phyloP scores from a whole-genome alignment of 2,329 filamentous ascomycete genomes.

The Hortaea sp. region DNA sequence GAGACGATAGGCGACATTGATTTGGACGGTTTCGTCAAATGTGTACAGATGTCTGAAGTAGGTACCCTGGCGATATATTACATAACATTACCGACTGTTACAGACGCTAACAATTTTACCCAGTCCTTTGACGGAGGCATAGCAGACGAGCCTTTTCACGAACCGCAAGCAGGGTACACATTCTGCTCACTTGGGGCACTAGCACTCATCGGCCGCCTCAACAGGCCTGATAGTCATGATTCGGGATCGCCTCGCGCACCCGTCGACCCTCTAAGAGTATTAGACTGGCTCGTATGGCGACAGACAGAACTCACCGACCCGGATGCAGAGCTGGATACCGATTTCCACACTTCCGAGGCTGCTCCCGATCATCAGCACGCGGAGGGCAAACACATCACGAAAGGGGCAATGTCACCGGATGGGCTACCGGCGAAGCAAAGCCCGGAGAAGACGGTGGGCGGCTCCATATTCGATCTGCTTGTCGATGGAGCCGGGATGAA shows the following conservation, averaged over 20 bases:
- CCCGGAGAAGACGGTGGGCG: conserved; percentile 13
- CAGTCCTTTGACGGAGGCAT: conserved; percentile 80
- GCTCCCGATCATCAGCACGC: conserved; percentile 1
- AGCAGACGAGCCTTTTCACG: conserved; percentile 65
- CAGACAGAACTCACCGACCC: conserved; percentile 32
- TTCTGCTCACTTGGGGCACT: conserved; percentile 79
- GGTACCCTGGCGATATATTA: conserved; percentile 9
- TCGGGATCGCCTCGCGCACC: not conserved
- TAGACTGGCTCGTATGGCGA: conserved; percentile 38
- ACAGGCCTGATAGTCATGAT: conserved; percentile 7
- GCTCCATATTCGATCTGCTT: conserved; percentile 3
- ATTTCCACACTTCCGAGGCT: conserved; percentile 15
- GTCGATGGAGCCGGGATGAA: conserved; percentile 58
- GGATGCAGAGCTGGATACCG: conserved; percentile 32
- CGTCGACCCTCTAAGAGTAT: conserved; percentile 25
- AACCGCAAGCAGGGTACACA: conserved; percentile 83
- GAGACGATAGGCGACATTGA: conserved; percentile 62
- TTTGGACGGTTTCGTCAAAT: conserved; percentile 56
- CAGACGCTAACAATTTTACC: not conserved
- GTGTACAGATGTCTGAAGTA: conserved; percentile 55
- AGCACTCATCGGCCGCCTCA: conserved; percentile 59
- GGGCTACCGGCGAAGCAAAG: not conserved
- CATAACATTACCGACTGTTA: not conserved
- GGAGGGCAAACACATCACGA: not conserved
- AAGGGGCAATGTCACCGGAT: not conserved